Evolutionary conservation across 1,284 basidiomycete species (phyloP).

Genomic region (Pholiota adiposa): DNA sequence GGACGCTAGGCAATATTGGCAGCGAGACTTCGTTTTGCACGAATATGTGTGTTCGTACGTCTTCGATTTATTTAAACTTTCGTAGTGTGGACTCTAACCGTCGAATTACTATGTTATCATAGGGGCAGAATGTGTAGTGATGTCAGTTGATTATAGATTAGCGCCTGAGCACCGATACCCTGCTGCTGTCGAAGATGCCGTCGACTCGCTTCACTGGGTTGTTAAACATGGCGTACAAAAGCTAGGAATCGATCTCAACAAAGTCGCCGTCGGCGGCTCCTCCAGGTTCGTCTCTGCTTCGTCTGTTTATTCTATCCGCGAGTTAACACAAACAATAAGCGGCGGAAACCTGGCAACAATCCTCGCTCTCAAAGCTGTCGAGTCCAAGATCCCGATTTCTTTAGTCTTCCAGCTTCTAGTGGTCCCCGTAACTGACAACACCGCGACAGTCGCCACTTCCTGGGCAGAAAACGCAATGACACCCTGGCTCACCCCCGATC

Average conservation of each 20-base stretch:
- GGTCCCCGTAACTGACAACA: conserved; percentile 77
- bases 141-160: conserved; percentile 76
- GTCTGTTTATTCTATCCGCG: neutral
- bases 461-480: conserved; percentile 66
- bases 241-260: conserved; percentile 35
- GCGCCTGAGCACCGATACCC: conserved; percentile 79
- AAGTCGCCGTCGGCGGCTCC: conserved; percentile 61
- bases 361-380: conserved; percentile 64
- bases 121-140: conserved; percentile 58
- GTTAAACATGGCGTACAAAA: conserved; percentile 39
- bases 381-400: conserved; percentile 53
- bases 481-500: conserved; percentile 60
- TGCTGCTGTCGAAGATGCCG: conserved; percentile 73
- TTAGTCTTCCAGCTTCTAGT: conserved; percentile 67
- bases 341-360: conserved; percentile 77
- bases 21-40: conserved; percentile 63
- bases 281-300: conserved; percentile 53
- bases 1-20: conserved; percentile 68
- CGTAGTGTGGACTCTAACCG: too few relatives aligned
- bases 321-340: conserved; percentile 34
- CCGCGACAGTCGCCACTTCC: conserved; percentile 51
- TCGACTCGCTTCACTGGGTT: conserved; percentile 71
- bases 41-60: conserved; percentile 59
- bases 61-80: too few relatives aligned
- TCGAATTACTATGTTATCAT: neutral